Evolutionary conservation across 108 stramenopile species (phyloP).

Genomic region (Parmales sp.): DNA sequence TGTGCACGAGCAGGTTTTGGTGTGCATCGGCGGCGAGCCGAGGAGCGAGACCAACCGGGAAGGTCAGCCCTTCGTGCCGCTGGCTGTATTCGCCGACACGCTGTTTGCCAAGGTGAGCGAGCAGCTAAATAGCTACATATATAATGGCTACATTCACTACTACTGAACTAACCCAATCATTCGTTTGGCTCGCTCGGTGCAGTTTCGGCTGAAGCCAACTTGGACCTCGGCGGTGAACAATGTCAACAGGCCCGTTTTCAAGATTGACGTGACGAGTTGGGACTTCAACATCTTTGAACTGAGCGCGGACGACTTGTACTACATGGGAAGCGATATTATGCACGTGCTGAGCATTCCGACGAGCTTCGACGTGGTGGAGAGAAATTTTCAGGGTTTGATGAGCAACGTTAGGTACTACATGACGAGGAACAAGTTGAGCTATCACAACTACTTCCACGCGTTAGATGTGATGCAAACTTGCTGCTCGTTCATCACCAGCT

Average conservation of each 20-base stretch:
- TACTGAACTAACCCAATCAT: too few species aligned
- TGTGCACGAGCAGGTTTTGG: constrained; percentile 3
- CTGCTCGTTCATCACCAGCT: constrained; percentile 20
- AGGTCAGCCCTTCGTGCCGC: neutral
- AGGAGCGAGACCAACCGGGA: neutral
- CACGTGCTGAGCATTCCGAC: neutral
- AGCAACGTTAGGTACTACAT: constrained; percentile 2
- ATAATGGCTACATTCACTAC: too few species aligned
- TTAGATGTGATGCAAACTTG: constrained; percentile 56
- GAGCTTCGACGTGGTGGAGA: constrained; percentile 1
- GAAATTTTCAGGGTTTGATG: neutral
- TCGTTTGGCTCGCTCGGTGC: too few species aligned
- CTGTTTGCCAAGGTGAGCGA: neutral
- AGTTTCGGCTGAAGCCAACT: neutral
- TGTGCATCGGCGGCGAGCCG: neutral
- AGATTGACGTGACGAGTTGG: neutral
- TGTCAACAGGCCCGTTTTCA: neutral
- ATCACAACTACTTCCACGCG: constrained; percentile 71
- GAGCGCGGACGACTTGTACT: neutral
- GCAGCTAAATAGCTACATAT: neutral
- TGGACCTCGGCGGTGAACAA: neutral
- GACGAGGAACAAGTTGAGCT: constrained; percentile 17
- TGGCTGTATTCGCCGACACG: neutral
- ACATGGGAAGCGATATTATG: neutral
- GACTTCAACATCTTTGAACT: neutral